phyloP scores from a whole-genome alignment of 371 early-diverging fungal species.

The Mortierella sp. region DNA sequence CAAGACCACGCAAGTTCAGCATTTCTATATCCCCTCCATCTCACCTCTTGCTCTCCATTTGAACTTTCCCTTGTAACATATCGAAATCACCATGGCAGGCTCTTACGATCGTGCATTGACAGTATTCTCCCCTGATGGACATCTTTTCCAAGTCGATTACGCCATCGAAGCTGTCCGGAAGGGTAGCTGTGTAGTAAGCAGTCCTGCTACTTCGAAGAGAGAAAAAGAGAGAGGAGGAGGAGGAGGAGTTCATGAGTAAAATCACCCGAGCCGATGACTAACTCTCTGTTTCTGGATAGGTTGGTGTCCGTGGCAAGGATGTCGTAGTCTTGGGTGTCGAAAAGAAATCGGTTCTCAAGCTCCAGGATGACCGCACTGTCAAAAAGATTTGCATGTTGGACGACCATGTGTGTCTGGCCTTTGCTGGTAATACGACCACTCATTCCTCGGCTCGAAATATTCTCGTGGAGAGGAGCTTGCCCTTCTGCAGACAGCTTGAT shows the following conservation, averaged over 20 bases:
- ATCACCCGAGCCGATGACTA: neutral
- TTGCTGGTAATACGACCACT: constrained; percentile 80
- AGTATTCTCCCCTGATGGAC: constrained; percentile 99
- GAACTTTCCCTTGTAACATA: neutral
- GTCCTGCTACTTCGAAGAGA: neutral
- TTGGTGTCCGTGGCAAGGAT: constrained; percentile 95
- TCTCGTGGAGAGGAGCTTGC: neutral
- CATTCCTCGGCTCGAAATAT: neutral
- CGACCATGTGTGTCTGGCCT: constrained; percentile 96
- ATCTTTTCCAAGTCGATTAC: constrained; percentile 99
- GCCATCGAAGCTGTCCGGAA: constrained; percentile 99
- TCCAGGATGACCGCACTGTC: constrained; percentile 97
- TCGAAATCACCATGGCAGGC: constrained; percentile 46
- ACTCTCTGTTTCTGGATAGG: constrained; percentile 64
- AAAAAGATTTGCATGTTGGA: constrained; percentile 97
- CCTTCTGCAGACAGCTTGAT: neutral
- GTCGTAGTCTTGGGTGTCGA: constrained; percentile 97
- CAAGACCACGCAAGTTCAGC: too few species aligned
- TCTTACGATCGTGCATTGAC: constrained; percentile 96
- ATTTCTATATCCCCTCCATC: too few species aligned
- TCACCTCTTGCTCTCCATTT: neutral
- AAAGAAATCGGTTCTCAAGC: constrained; percentile 95
- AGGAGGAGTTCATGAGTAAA: too few species aligned
- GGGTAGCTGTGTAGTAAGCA: constrained; percentile 95
- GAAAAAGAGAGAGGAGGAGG: neutral